A percentile compares a stretch with the other conserved stretches of the same genome.
These are phyloP conservation scores for Chalara sp. DNA, from an alignment of 2,329 filamentous ascomycete species.

Conservation along the genomic window DNA sequence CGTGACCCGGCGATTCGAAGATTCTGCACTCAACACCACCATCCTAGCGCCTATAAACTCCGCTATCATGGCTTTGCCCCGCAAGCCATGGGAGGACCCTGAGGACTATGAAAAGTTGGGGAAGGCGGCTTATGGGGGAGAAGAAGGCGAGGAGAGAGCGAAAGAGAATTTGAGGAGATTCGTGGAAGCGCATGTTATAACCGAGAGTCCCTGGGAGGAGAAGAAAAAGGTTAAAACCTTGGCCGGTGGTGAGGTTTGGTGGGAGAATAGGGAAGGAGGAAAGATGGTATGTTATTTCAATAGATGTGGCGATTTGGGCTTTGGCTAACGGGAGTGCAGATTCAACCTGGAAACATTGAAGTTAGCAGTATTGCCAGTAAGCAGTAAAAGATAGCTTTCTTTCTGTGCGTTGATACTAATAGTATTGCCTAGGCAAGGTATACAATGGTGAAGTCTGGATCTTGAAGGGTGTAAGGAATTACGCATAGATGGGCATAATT, in stretches of 20 bases:
- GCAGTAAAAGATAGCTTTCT: neutral
- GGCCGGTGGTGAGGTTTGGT: constrained; percentile 69
- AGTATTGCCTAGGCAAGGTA: constrained; percentile 38
- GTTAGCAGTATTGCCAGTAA: constrained; percentile 67
- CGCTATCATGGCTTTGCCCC: constrained; percentile 67
- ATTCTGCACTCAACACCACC: constrained; percentile 64
- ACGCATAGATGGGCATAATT: constrained; percentile 11
- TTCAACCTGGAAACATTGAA: constrained; percentile 75
- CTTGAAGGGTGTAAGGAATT: constrained; percentile 46
- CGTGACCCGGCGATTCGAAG: constrained; percentile 63
- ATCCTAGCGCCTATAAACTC: constrained; percentile 83
- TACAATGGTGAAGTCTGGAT: constrained; percentile 74
- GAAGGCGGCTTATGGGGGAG: constrained; percentile 66
- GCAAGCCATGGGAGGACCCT: constrained; percentile 81
- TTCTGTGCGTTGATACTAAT: neutral
- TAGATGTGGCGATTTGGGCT: neutral
- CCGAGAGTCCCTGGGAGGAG: constrained; percentile 67
- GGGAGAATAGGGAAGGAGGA: constrained; percentile 64
- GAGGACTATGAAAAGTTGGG: constrained; percentile 65
- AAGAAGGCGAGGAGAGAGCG: constrained; percentile 68
- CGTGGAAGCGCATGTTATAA: constrained; percentile 79
- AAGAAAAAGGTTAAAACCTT: constrained; percentile 59
- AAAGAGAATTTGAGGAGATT: constrained; percentile 71
- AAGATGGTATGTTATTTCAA: constrained; percentile 48
- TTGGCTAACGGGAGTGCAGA: constrained; percentile 33